These are phyloP conservation scores for Mycena capillaripes DNA, from an alignment of 768 basidiomycete genomes.

Conservation along the genomic window DNA sequence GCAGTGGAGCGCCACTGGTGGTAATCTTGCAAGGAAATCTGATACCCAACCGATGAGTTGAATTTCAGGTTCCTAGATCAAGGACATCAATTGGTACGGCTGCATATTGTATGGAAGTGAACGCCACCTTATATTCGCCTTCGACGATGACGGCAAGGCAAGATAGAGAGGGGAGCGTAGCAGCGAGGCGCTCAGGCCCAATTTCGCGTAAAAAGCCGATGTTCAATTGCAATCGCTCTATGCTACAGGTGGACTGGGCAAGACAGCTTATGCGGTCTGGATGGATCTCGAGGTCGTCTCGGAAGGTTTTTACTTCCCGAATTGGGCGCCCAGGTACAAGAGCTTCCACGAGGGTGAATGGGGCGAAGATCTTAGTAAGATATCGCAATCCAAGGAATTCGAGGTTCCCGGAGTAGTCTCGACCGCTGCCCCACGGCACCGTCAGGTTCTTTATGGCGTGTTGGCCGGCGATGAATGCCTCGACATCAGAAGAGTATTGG, in stretches of 20 bases:
- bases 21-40: background rate
- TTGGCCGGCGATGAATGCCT: background rate
- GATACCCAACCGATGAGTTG: background rate
- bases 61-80: background rate
- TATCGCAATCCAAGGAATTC: conserved; percentile 3
- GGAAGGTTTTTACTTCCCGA: conserved; percentile 6
- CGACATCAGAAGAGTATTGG: background rate
- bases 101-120: background rate
- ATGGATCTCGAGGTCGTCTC: background rate
- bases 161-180: conserved; percentile 11
- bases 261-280: conserved; percentile 4
- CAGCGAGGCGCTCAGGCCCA: background rate
- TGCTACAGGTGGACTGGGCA: background rate
- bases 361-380: background rate
- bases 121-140: background rate
- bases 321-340: conserved; percentile 17
- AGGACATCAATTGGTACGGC: background rate
- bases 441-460: background rate
- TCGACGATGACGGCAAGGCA: background rate
- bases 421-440: background rate
- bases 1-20: background rate
- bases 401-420: background rate
- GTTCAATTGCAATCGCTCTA: background rate
- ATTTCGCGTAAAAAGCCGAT: background rate
- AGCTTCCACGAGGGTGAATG: conserved; percentile 12